Base-by-base conservation (phyloP, 2,329 filamentous ascomycete species). In the Fusarium guadeloupense region DNA sequence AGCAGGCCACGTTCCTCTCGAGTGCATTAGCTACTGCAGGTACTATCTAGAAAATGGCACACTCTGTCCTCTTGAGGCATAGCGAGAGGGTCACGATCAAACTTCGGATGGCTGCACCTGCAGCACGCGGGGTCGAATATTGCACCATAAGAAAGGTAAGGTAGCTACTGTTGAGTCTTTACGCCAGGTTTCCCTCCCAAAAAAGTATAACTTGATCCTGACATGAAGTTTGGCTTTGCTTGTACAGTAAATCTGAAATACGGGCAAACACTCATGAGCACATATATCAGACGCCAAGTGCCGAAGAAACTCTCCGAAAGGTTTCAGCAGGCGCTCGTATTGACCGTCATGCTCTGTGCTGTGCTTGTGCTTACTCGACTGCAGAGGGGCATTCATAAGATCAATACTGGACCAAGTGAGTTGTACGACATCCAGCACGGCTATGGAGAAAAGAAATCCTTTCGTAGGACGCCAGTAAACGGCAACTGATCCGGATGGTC, bases 1-100 rank as follows among this genome's bases (percentile, higher is more conserved):
- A 19, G 42, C 26, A 39, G 35, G 30, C 25, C 26, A 28, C 55
- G 33, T 48, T 43, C 33, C 41, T 43, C 39, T 10, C 3, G 34
- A 47, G 14, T 49, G 28, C 42, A 60, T 55, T 30, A 44, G 40
- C 49, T 60, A 55, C 57, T 60, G 57, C 57, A 60, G 57, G 57
- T 60, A 60, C 57, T 50, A 38, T 34, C 12, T 38, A 20, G 12
- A 42, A n/a, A 28, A 60, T 44, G 42, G 14, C 39, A 44, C 50
- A 34, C 49, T 41, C 33, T 19, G 10, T 48, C 47, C 37, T 43
- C 23, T 54, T 59, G 37, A 39, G 54, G 56, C 14, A 55, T 55
- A 50, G 57, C 40, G 39, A 17, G 42, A 43, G 33, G 52, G 38
- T n/a, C 34, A 37, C 16, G 28, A 41, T 34, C 44, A 40, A 26